A percentile compares a stretch with the other conserved stretches of the same genome.
phyloP scores from a whole-genome alignment of 1,139 yeast genomes.

The Geotrichum phurueaensis region DNA sequence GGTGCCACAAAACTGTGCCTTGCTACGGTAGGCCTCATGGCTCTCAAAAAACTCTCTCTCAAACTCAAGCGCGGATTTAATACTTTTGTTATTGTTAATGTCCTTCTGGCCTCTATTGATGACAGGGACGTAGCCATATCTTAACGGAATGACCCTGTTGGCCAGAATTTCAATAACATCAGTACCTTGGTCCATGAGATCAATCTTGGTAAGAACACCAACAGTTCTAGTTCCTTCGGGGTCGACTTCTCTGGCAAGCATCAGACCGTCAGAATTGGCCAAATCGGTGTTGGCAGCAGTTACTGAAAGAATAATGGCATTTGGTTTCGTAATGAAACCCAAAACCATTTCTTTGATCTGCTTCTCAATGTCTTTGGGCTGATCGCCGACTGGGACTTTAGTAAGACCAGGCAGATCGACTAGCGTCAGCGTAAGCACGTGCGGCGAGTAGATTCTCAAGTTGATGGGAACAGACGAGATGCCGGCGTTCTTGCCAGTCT shows the following conservation, averaged over 20 bases:
- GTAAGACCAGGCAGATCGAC: conserved; percentile 98
- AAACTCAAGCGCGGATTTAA: conserved; percentile 79
- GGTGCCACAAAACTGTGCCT: conserved; percentile 94
- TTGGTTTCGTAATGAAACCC: conserved; percentile 90
- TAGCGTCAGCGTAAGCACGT: conserved; percentile 90
- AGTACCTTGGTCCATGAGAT: conserved; percentile 98
- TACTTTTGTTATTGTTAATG: conserved; percentile 80
- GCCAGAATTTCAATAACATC: conserved; percentile 95
- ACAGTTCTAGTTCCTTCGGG: conserved; percentile 96
- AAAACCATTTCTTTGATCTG: conserved; percentile 92
- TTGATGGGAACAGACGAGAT: conserved; percentile 91
- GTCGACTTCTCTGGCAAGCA: conserved; percentile 94
- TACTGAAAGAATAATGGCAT: conserved; percentile 90
- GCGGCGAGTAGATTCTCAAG: conserved; percentile 90
- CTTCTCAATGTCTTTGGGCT: conserved; percentile 93
- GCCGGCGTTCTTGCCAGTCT: conserved; percentile 89
- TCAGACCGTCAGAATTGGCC: conserved; percentile 95
- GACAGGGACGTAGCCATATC: conserved; percentile 96
- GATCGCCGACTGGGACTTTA: conserved; percentile 98
- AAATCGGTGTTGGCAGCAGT: conserved; percentile 96
- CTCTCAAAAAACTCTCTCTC: conserved; percentile 79
- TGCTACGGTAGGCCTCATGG: conserved; percentile 91
- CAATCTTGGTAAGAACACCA: conserved; percentile 95
- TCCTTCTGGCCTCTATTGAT: conserved; percentile 97
- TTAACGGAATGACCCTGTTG: conserved; percentile 88